These are phyloP conservation scores for Hypoxylon trugodes DNA, from an alignment of 495 filamentous ascomycete genomes.

Conservation along the genomic window DNA sequence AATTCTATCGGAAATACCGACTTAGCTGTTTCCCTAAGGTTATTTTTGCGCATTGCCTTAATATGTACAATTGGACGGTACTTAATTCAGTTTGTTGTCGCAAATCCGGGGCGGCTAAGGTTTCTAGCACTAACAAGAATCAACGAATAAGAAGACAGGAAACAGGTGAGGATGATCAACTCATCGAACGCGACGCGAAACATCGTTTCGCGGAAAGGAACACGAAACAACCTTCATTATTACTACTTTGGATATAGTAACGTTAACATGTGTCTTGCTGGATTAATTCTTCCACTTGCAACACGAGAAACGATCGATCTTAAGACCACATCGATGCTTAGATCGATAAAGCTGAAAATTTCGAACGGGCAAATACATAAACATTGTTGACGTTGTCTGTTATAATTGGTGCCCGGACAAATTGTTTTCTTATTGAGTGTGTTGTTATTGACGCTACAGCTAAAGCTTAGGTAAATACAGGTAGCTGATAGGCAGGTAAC, in stretches of 20 bases:
- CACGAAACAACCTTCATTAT: conserved; percentile 23
- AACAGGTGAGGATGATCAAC: conserved; percentile 8
- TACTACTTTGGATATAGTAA: not conserved
- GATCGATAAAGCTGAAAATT: not conserved
- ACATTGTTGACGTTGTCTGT: conserved; percentile 32
- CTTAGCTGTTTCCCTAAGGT: too few species aligned
- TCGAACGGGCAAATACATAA: conserved; percentile 15
- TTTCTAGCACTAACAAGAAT: conserved; percentile 17
- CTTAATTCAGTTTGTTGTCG: not conserved
- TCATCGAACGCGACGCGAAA: conserved; percentile 42
- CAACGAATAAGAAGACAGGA: conserved; percentile 28
- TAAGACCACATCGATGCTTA: not conserved
- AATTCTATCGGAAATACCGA: too few species aligned
- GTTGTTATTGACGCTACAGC: conserved; percentile 21
- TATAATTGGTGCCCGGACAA: conserved; percentile 27
- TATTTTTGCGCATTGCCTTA: not conserved
- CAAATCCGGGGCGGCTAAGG: conserved; percentile 29
- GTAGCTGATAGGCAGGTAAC: not conserved
- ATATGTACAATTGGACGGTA: not conserved
- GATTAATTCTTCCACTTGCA: not conserved
- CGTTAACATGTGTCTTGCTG: conserved; percentile 1
- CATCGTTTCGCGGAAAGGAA: conserved; percentile 21
- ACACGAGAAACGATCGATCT: not conserved
- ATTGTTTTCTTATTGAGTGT: conserved; percentile 15
- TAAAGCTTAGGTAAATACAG: conserved; percentile 9